Percentiles rank a stretch among this genome's conserved stretches.
These are phyloP conservation scores for Acacia melanoxylon DNA, from an alignment of 306 rosid species.

Conservation along the genomic window DNA sequence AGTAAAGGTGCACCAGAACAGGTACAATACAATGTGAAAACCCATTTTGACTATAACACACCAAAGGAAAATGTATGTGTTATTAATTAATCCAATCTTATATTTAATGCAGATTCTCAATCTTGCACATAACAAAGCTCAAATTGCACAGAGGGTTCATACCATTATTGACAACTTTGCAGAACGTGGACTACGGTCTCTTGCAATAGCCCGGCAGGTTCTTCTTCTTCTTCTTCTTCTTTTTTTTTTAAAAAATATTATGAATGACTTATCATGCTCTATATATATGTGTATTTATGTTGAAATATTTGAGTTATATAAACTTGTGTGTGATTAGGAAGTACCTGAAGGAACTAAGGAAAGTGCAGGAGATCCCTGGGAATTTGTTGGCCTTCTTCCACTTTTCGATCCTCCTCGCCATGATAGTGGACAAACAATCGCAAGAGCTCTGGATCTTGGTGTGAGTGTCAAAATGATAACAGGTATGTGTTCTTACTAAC, in stretches of 20 bases:
- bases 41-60: conserved; percentile 8
- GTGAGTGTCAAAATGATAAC: conserved; percentile 82
- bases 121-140: conserved; percentile 61
- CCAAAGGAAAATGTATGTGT: not conserved
- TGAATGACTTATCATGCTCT: not conserved
- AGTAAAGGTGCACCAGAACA: conserved; percentile 90
- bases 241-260: not conserved
- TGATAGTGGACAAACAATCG: conserved; percentile 78
- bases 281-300: not conserved
- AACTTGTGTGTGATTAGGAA: conserved; percentile 37
- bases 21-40: conserved; percentile 35
- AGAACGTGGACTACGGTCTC: conserved; percentile 77
- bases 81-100: not conserved
- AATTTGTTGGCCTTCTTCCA: conserved; percentile 79
- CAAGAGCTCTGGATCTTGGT: conserved; percentile 79
- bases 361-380: conserved; percentile 76
- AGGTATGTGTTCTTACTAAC: conserved; percentile 38
- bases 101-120: conserved; percentile 53
- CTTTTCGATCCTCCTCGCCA: conserved; percentile 81
- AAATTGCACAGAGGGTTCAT: conserved; percentile 58
- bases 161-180: conserved; percentile 65
- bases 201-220: conserved; percentile 66
- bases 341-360: conserved; percentile 69
- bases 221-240: too few relatives aligned
- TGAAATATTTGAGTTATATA: conserved; percentile 1